phyloP scores from a whole-genome alignment of 2,329 filamentous ascomycete genomes.

The Aureobasidium vineae region DNA sequence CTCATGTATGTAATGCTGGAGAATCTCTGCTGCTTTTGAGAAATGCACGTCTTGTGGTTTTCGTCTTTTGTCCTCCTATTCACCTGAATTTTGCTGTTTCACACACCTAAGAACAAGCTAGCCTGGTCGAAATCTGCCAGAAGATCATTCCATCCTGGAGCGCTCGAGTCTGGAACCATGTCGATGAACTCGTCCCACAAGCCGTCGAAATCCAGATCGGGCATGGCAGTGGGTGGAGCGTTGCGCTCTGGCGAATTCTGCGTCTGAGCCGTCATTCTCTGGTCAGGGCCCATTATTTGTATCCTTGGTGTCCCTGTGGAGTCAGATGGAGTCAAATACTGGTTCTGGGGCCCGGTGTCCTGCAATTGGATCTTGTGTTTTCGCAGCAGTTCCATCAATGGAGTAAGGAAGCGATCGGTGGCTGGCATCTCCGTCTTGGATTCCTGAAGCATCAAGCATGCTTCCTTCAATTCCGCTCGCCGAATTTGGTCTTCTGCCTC shows the following conservation, averaged over 20 bases:
- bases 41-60: no score
- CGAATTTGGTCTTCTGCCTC: conserved; percentile 23
- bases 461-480: conserved; percentile 30
- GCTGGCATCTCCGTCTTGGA: conserved; percentile 28
- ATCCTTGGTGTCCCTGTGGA: neutral
- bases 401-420: conserved; percentile 31
- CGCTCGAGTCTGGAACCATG: conserved; percentile 23
- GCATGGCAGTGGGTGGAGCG: neutral
- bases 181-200: conserved; percentile 34
- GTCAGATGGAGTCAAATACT: neutral
- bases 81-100: neutral
- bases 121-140: conserved; percentile 12
- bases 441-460: conserved; percentile 32
- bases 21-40: no score
- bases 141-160: conserved; percentile 14
- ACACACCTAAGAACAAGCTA: conserved; percentile 4
- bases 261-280: neutral
- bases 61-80: no score
- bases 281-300: neutral
- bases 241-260: neutral
- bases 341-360: conserved; percentile 2
- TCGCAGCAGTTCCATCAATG: conserved; percentile 31
- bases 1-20: no score
- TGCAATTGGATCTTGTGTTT: conserved; percentile 33
- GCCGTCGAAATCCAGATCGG: conserved; percentile 30